Evolutionary conservation across 805 yeast species (phyloP).

Genomic region (Candida railenensis): DNA sequence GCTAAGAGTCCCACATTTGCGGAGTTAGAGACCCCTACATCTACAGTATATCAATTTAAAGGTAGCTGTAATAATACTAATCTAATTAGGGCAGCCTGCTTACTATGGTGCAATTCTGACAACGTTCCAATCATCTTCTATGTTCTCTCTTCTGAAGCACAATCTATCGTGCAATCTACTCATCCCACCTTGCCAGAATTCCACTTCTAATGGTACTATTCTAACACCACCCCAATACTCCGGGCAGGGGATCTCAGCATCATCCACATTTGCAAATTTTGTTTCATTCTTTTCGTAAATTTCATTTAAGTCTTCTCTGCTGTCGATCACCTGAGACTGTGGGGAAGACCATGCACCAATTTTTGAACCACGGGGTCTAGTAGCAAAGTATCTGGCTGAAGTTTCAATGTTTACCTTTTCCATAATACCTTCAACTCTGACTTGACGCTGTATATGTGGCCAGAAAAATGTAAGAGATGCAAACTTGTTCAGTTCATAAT

Average conservation of each 20-base stretch:
- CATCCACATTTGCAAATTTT: constrained; percentile 55
- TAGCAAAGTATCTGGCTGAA: constrained; percentile 71
- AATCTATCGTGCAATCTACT: constrained; percentile 90
- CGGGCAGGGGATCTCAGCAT: constrained; percentile 80
- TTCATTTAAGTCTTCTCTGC: constrained; percentile 63
- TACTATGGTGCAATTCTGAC: constrained; percentile 69
- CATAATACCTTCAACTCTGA: constrained; percentile 84
- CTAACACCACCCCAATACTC: constrained; percentile 95
- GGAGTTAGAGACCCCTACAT: no score
- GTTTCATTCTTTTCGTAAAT: constrained; percentile 47
- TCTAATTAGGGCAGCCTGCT: neutral
- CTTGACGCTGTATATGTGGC: constrained; percentile 89
- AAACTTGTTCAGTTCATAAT: constrained; percentile 66
- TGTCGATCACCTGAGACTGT: constrained; percentile 62
- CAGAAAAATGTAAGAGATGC: constrained; percentile 90
- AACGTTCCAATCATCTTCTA: constrained; percentile 56
- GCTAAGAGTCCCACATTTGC: no score
- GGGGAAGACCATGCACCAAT: constrained; percentile 98
- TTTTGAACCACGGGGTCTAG: constrained; percentile 90
- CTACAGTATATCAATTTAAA: no score
- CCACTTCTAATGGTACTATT: constrained; percentile 84
- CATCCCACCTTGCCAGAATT: constrained; percentile 96
- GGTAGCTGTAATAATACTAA: neutral
- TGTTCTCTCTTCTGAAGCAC: constrained; percentile 57
- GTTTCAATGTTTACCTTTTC: constrained; percentile 74